Percentiles rank a stretch among this genome's conserved stretches.
Conservation (phyloP, 1,284 basidiomycete genomes). For the Marasmius tenuissimus region DNA sequence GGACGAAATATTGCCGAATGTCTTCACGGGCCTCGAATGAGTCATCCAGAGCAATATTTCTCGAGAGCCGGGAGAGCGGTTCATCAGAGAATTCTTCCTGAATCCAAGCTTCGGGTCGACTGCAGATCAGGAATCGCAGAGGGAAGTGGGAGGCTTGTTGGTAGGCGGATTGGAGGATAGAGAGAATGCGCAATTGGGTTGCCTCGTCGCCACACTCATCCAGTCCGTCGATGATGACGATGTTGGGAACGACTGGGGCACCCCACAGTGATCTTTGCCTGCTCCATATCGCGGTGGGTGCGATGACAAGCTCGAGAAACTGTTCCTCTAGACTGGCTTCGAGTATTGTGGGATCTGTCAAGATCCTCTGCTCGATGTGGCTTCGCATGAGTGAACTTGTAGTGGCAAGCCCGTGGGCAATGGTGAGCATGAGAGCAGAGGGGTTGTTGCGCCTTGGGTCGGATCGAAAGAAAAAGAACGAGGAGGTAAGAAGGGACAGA, state of each 20-base stretch:
- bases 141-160: conserved; percentile 7
- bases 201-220: neutral
- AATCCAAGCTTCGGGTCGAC: conserved; percentile 24
- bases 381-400: neutral
- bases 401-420: conserved; percentile 1
- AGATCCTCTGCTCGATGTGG: neutral
- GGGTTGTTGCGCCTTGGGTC: conserved; percentile 2
- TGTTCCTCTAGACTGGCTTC: neutral
- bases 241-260: neutral
- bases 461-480: conserved; percentile 18
- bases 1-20: neutral
- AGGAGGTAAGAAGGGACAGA: conserved; percentile 6
- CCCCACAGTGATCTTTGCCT: too few species aligned
- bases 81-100: conserved; percentile 13
- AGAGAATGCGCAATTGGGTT: neutral
- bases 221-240: conserved; percentile 7
- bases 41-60: neutral
- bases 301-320: neutral
- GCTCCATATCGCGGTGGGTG: neutral
- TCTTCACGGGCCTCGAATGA: neutral
- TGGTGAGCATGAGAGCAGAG: neutral
- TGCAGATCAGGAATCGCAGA: conserved; percentile 24
- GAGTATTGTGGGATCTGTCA: neutral
- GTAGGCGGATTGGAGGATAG: neutral
- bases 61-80: neutral